A percentile compares a stretch with the other conserved stretches of the same genome.
phyloP scores from a whole-genome alignment of 768 basidiomycete species.

The Tricholoma terreum region DNA sequence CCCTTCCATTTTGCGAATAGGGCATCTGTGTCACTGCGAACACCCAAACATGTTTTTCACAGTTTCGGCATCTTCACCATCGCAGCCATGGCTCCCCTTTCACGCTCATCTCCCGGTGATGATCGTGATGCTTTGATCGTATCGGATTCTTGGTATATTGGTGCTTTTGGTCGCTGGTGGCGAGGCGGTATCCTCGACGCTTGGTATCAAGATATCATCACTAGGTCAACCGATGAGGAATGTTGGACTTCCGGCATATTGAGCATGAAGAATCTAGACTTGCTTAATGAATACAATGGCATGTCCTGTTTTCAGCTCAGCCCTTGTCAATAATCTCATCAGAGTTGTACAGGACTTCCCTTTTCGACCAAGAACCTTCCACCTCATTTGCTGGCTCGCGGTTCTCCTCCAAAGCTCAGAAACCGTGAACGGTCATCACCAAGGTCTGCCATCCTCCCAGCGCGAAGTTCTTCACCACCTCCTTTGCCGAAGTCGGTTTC shows the following conservation, averaged over 20 bases:
- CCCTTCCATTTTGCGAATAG: slow-evolving; percentile 89
- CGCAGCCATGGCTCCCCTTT: slow-evolving; percentile 67
- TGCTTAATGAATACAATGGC: slow-evolving; percentile 68
- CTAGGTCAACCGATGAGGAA: slow-evolving; percentile 64
- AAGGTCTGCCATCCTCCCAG: slow-evolving; percentile 31
- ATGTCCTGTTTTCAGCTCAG: slow-evolving; percentile 18
- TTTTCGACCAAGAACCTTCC: slow-evolving; percentile 48
- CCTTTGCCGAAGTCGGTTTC: slow-evolving; percentile 82
- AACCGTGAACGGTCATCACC: slow-evolving; percentile 57
- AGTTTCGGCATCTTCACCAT: slow-evolving; percentile 86
- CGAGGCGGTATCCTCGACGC: slow-evolving; percentile 75
- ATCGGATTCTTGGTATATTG: slow-evolving; percentile 85
- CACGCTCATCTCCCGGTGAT: slow-evolving; percentile 35
- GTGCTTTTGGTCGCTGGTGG: slow-evolving; percentile 92
- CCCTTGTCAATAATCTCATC: slow-evolving; percentile 5
- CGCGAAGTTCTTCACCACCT: slow-evolving; percentile 73
- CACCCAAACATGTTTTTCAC: slow-evolving; percentile 84
- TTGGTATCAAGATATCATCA: slow-evolving; percentile 72
- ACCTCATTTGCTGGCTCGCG: slow-evolving; percentile 39
- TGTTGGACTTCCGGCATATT: slow-evolving; percentile 77
- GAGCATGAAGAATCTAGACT: slow-evolving; percentile 70
- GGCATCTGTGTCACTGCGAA: slow-evolving; percentile 88
- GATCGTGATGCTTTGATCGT: slow-evolving; percentile 50
- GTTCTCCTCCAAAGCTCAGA: slow-evolving; percentile 53
- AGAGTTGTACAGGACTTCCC: slow-evolving; percentile 40